Base-by-base conservation (phyloP, 306 rosid species). In the Cucurbita maxima region DNA sequence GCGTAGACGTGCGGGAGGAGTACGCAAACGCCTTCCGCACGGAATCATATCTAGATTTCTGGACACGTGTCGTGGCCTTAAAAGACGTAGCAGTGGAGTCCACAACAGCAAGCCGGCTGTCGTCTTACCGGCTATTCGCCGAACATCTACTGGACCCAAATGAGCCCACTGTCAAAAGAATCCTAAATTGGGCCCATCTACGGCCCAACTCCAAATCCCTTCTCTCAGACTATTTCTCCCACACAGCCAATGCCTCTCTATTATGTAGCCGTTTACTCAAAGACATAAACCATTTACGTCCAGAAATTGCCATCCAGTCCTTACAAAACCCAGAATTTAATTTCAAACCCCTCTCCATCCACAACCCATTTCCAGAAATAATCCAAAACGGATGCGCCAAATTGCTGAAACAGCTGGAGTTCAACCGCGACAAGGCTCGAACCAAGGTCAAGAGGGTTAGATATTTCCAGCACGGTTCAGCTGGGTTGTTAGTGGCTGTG, bases 1-100 rank as follows among this genome's bases (percentile, higher is more conserved):
- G 37, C 0, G 85, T 82, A 43, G 91, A 92, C 41, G 86, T 92
- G 8, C 72, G 84, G 8, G 96, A 90, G 51, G 96, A 90, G 79
- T 90, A 90, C 6, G 96, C 90, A 0, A 86, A 85, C 34, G 96
- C 92, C 56, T 88, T 92, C 9, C 98, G 96, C 4, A 92, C 98
- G 0, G 88, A 88, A 51, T 92, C 98, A 10, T 90, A 90, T 77
- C 54, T 88, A 0, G 91, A 90, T 1, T 92, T 90, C 7, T 92
- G 96, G 96, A 83, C 91, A 70, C 92, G 84, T 58, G 91, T 92
- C 75, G n/a, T 75, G 10, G 47, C 84, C 0, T 54, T 83, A 54
- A 76, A 87, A 15, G 61, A 77, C 1, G 52, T 13, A 2, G 79
- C 86, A 20, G 59, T 76, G 75, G 84, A 78, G 38, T 75, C 90